These are phyloP conservation scores for Aspergillus ustus DNA, from an alignment of 2,329 filamentous ascomycete genomes.

Conservation along the genomic window DNA sequence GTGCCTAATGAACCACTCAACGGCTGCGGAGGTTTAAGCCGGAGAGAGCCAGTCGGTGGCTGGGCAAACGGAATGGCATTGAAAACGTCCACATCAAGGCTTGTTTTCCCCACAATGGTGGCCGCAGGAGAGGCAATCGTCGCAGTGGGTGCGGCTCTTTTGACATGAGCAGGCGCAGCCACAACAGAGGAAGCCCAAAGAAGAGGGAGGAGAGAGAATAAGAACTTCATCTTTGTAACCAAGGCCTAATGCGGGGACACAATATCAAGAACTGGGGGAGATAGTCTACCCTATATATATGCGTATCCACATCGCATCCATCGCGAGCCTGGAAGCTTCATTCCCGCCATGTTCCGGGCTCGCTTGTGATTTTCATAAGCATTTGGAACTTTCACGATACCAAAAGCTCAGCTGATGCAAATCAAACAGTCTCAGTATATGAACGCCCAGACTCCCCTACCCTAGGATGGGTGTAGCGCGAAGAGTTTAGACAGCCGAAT, in stretches of 20 bases:
- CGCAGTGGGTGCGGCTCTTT: neutral
- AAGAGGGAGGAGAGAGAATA: neutral
- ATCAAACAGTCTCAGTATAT: neutral
- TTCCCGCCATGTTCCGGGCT: neutral
- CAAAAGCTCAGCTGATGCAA: neutral
- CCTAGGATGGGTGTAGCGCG: neutral
- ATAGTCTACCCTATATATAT: neutral
- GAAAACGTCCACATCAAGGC: constrained; percentile 65
- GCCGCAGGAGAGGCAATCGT: constrained; percentile 38
- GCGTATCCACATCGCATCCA: neutral
- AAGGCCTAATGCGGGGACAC: neutral
- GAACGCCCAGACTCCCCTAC: neutral
- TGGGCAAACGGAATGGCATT: constrained; percentile 77
- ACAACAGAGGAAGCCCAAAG: neutral
- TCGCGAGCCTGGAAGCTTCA: neutral
- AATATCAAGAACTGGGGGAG: neutral
- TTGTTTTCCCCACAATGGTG: constrained; percentile 52
- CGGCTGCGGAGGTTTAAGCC: constrained; percentile 70
- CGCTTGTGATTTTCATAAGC: neutral
- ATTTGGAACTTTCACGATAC: neutral
- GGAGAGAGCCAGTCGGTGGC: constrained; percentile 67
- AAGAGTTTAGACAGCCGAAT: neutral
- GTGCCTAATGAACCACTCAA: constrained; percentile 63
- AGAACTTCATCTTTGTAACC: constrained; percentile 1
- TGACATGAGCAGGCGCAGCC: constrained; percentile 5